Evolutionary conservation across 371 early-diverging fungal species (phyloP).

Genomic region (Rhizopus sp.): DNA sequence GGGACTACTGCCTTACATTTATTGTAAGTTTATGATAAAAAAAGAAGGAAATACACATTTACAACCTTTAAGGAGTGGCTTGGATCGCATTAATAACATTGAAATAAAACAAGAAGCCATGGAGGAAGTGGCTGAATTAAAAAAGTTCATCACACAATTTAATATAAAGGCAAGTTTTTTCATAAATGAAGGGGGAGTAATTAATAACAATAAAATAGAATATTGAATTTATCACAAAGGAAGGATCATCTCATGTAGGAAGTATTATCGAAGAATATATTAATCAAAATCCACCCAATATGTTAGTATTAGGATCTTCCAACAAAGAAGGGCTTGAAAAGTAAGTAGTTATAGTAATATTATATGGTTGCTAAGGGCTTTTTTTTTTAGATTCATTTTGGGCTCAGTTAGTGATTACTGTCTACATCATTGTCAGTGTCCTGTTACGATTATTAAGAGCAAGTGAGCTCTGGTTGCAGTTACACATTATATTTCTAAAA

Average conservation of each 20-base stretch:
- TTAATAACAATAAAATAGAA: background rate
- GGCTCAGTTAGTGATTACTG: conserved; percentile 42
- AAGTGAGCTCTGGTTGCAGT: background rate
- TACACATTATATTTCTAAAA: background rate
- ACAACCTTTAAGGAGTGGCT: conserved; percentile 15
- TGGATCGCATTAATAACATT: conserved; percentile 35
- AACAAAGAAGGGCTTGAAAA: conserved; percentile 35
- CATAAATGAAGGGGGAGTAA: background rate
- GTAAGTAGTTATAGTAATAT: conserved; percentile 11
- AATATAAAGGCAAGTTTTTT: conserved; percentile 7
- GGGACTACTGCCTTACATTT: conserved; percentile 14
- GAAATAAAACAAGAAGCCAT: conserved; percentile 32
- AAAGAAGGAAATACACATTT: background rate
- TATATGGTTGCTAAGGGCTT: background rate
- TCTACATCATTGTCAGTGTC: conserved; percentile 33
- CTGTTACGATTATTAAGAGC: conserved; percentile 29
- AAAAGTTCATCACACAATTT: conserved; percentile 6
- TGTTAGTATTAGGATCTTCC: conserved; percentile 33
- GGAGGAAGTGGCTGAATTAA: conserved; percentile 5
- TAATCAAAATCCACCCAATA: conserved; percentile 29
- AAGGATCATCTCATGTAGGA: conserved; percentile 13
- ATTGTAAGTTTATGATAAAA: conserved; percentile 8
- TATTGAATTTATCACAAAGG: conserved; percentile 6
- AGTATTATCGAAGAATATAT: conserved; percentile 25
- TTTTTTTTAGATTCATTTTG: conserved; percentile 23